Evolutionary conservation across 1,139 yeast genomes (phyloP), one percentile per base, ranked within the genome.

Genomic region (Suzukiozyma palmioleophila): DNA sequence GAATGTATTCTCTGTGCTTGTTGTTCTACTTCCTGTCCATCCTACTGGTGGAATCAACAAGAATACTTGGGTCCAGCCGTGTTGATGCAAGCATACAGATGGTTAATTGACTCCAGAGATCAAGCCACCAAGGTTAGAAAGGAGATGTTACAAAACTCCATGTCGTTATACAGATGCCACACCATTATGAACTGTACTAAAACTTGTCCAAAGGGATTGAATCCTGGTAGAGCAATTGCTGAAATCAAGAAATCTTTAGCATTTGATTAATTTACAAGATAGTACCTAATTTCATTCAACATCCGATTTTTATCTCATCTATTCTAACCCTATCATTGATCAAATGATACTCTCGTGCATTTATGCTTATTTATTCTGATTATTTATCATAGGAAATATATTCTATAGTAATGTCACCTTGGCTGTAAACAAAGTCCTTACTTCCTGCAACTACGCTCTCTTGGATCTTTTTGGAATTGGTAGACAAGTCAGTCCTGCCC

Each of bases 11-110:
- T 92, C 60, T 92, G 98, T 75, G 98, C 98, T 22, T 92, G 98
- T 72, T 92, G 98, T 70, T 90, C 97, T 30, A 94, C 99, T 38
- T 81, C 98, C 26, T 92, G 99, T 75, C 98, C 99, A 40, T 89
- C 97, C 7, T 94, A 94, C 78, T 94, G 99, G 98, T 94, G 99
- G 99, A 94, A 94, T 73, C 96, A 89, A 71, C 96, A 90, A 69
- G 95, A 94, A 74, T 94, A 94, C 71, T 75, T 94, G 57, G 98
- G 98, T 43, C 97, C 98, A 27, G 97, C 97, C 24, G 97, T 92
- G 43, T 79, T 92, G 66, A 87, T 92, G 97, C 98, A 92, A 75
- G 97, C 97, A 43, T 92, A 83, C 78, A 83, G 98, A 75, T 92
- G 98, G 98, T 82, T 92, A 76, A 81, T 89, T 50, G 99, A 92